Conservation (phyloP, 2,329 filamentous ascomycete species). For the Xylaria sp. region DNA sequence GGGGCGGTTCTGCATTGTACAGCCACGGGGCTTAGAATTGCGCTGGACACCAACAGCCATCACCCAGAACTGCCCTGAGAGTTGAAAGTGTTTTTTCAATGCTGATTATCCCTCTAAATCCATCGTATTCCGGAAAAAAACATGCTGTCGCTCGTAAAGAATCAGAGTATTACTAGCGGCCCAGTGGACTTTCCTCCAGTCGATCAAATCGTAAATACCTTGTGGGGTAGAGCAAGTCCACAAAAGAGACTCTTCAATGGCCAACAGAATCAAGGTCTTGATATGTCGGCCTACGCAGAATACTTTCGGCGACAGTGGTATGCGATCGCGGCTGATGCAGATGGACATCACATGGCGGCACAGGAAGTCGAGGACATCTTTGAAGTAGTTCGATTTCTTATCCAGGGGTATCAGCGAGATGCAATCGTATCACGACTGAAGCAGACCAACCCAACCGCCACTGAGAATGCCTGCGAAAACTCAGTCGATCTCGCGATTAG, state of each 20-base stretch:
- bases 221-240: constrained; percentile 8
- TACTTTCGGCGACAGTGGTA: constrained; percentile 30
- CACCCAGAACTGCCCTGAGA: not conserved
- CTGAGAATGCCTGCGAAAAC: constrained; percentile 11
- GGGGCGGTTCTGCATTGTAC: constrained; percentile 8
- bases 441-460: not conserved
- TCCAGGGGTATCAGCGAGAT: constrained; percentile 6
- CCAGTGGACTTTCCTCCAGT: not conserved
- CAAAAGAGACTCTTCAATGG: constrained; percentile 20
- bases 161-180: not conserved
- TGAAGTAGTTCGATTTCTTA: constrained; percentile 6
- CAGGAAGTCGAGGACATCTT: constrained; percentile 19
- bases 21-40: constrained; percentile 14
- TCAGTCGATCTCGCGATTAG: constrained; percentile 24
- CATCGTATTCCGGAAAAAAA: not conserved
- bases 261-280: constrained; percentile 9
- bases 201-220: not conserved
- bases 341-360: constrained; percentile 15
- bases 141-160: not conserved
- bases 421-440: constrained; percentile 14
- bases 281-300: constrained; percentile 21
- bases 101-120: not conserved
- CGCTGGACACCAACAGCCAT: not conserved
- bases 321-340: constrained; percentile 16
- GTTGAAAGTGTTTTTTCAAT: not conserved